Base-by-base conservation (phyloP, 2,329 filamentous ascomycete species). In the Sclerotinia glacialis region DNA sequence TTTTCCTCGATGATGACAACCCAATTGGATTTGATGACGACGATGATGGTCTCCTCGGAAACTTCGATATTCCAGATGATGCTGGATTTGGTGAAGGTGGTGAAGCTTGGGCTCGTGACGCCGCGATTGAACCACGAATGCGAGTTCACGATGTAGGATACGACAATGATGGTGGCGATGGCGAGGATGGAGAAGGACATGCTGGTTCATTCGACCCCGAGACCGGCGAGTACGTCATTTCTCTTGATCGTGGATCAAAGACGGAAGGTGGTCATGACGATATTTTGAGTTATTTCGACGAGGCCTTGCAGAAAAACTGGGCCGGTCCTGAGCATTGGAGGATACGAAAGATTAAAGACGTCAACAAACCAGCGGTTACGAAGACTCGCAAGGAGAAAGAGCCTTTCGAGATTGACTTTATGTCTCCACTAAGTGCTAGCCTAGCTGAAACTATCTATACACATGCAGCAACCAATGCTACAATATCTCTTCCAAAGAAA, bases 241-340 rank as follows among this genome's bases (percentile, higher is more conserved):
- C 90, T n/a, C 87, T 97, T 80, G 86, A 86, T 50, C 89, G 90
- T 72, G 86, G 87, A 65, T 83, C 83, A 61, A 91, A 92, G 73
- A 83, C 83, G 75, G 80, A 73, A 67, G 80, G 79, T 53, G 82
- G 89, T 77, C 93, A 97, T 76, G 92, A 98, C 72, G 94, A 97
- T 74, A 97, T 99, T 67, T 84, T 99, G n/a, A 90, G 91, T 75
- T 99, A 98, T 80, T 99, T 99, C 76, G 95, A 99, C 77, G 92
- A 97, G 75, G 93, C 94, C 2, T 80, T 98, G 53, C 92, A 95
- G 76, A 98, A 97, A 83, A 97, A 97, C 75, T 99, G 95, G 94
- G 89, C 90, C 7, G 96, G 93, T 59, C 94, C 95, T n/a, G 95
- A 98, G 77, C 95, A 99, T 78, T 99, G 95, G 95, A 89, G 94